Conservation (phyloP, 2,329 filamentous ascomycete species). For the Alternaria arborescens region DNA sequence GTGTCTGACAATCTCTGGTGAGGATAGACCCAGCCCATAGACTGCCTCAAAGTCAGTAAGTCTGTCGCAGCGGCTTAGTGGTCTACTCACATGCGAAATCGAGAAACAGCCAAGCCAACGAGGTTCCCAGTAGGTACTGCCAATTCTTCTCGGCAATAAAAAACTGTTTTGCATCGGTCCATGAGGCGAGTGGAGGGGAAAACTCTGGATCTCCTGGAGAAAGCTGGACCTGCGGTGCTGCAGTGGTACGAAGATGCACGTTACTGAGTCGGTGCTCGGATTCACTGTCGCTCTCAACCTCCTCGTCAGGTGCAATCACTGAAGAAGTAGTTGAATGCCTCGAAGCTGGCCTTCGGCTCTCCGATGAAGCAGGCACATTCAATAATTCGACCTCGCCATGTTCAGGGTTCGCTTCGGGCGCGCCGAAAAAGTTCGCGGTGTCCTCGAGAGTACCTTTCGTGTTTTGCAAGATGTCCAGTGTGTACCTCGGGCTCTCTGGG, state of each 20-base stretch:
- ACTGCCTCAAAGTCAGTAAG: slow-evolving; percentile 17
- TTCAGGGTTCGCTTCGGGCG: slow-evolving; percentile 35
- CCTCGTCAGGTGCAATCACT: slow-evolving; percentile 40
- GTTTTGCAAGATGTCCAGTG: slow-evolving; percentile 51
- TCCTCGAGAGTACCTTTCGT: slow-evolving; percentile 43
- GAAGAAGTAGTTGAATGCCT: slow-evolving; percentile 32
- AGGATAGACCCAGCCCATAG: slow-evolving; percentile 48
- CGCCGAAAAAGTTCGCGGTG: slow-evolving; percentile 44
- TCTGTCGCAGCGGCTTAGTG: background rate
- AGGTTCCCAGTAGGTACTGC: slow-evolving; percentile 49
- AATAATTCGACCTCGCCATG: slow-evolving; percentile 43
- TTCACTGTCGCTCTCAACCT: slow-evolving; percentile 38
- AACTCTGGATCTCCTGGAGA: slow-evolving; percentile 56
- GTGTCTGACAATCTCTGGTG: slow-evolving; percentile 46
- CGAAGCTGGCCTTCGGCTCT: background rate
- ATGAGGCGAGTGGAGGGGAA: slow-evolving; percentile 50
- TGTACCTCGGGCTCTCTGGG: slow-evolving; percentile 53
- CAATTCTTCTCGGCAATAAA: slow-evolving; percentile 50
- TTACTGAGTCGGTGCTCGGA: slow-evolving; percentile 28
- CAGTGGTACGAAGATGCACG: slow-evolving; percentile 10
- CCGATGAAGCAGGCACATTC: slow-evolving; percentile 11
- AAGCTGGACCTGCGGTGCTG: slow-evolving; percentile 15
- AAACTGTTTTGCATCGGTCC: slow-evolving; percentile 43
- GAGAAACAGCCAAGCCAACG: slow-evolving; percentile 46
- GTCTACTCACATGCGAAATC: slow-evolving; percentile 44